Evolutionary conservation across 768 basidiomycete genomes (phyloP).

Genomic region (Lentinula edodes): DNA sequence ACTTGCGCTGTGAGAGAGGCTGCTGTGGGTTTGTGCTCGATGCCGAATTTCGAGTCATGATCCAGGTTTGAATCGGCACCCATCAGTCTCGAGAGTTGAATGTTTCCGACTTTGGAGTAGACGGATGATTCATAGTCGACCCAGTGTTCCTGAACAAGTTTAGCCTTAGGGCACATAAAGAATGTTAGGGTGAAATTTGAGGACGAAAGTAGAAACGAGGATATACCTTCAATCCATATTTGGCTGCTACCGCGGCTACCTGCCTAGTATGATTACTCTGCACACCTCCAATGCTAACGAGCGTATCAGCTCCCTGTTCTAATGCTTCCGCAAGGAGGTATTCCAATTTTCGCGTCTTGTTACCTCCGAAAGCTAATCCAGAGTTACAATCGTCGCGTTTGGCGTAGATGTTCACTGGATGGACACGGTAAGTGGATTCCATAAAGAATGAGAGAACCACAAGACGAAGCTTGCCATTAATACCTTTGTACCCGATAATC

Average conservation of each 20-base stretch:
- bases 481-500: neutral
- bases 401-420: conserved; percentile 15
- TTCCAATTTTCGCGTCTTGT: conserved; percentile 21
- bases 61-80: conserved; percentile 17
- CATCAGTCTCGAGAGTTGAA: conserved; percentile 19
- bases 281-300: conserved; percentile 19
- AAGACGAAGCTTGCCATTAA: too few relatives aligned
- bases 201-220: neutral
- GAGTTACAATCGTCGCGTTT: conserved; percentile 23
- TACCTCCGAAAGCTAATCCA: conserved; percentile 17
- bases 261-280: conserved; percentile 21
- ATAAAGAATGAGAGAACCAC: neutral
- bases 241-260: conserved; percentile 19
- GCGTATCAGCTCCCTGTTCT: conserved; percentile 13
- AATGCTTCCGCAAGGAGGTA: conserved; percentile 18
- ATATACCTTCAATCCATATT: conserved; percentile 16
- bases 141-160: conserved; percentile 20
- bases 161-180: conserved; percentile 8
- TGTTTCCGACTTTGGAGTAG: conserved; percentile 17
- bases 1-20: conserved; percentile 13
- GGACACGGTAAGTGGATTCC: neutral
- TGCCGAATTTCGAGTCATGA: conserved; percentile 14
- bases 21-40: conserved; percentile 18
- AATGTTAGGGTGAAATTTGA: neutral
- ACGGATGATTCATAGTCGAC: conserved; percentile 15